Conservation (phyloP, 495 filamentous ascomycete genomes). For the Aspergillus asperescens region DNA sequence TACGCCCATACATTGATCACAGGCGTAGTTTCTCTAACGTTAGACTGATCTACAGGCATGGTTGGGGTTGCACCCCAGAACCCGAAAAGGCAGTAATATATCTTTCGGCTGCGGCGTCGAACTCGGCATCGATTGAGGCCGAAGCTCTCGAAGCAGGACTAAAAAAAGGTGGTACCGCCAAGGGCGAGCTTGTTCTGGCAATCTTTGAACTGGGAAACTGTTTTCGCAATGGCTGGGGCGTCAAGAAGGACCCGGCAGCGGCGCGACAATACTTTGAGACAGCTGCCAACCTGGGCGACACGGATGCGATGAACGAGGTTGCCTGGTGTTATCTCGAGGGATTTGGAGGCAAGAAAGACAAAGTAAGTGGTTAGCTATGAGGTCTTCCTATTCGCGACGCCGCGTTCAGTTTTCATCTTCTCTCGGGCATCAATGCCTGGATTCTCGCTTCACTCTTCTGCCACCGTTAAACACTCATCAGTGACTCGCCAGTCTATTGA, state of each 20-base stretch:
- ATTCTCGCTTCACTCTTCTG: slow-evolving; percentile 18
- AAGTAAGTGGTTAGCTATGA: slow-evolving; percentile 59
- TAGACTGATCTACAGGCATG: slow-evolving; percentile 56
- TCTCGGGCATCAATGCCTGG: slow-evolving; percentile 23
- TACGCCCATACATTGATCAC: neutral
- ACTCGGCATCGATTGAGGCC: slow-evolving; percentile 79
- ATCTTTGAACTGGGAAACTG: slow-evolving; percentile 93
- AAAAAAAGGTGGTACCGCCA: slow-evolving; percentile 90
- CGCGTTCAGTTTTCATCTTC: neutral
- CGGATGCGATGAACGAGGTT: slow-evolving; percentile 95
- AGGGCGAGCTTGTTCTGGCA: slow-evolving; percentile 95
- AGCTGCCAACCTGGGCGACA: slow-evolving; percentile 91
- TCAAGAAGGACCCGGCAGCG: slow-evolving; percentile 79
- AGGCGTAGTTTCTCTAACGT: slow-evolving; percentile 3
- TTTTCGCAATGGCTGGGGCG: slow-evolving; percentile 95
- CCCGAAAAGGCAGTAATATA: slow-evolving; percentile 71
- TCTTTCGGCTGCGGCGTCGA: slow-evolving; percentile 83
- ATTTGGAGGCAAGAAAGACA: slow-evolving; percentile 93
- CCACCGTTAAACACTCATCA: slow-evolving; percentile 18
- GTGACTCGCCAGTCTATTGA: slow-evolving; percentile 2
- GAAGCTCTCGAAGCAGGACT: slow-evolving; percentile 76
- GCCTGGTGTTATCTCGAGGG: slow-evolving; percentile 95
- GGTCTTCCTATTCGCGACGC: neutral
- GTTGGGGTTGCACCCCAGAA: slow-evolving; percentile 80
- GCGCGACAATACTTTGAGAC: slow-evolving; percentile 96